Evolutionary conservation across 257 asterid genomes (phyloP), one percentile per base, ranked within the genome.

Genomic region (Mitragyna speciosa): DNA sequence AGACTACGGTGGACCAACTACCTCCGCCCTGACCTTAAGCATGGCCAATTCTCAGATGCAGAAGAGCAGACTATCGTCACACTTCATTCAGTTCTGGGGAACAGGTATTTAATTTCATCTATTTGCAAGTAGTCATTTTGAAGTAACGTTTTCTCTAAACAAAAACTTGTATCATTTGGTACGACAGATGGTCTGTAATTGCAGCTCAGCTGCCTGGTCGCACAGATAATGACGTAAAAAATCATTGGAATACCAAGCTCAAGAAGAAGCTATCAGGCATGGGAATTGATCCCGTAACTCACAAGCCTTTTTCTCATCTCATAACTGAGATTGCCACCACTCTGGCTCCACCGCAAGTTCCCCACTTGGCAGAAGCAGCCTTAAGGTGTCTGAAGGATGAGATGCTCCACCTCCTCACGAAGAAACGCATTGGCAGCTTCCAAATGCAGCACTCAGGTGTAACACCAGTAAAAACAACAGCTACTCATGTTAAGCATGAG

Each of bases 221-320:
- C 2, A 95, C 99, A 3, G 99, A 95, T 81, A 95, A 95, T 72
- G 99, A 93, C 30, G 99, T 95, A 1, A 95, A 95, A 78, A 95
- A 95, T 76, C 98, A 95, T 39, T 95, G 99, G 99, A 95, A 95
- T 87, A 95, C 99, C 2, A 93, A 95, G 73, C 97, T 95, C 6
- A 95, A 90, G 88, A 95, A 95, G 89, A 95, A 92, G 89, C 91
- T 95, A 10, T 91, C 96, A 1, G 99, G 99, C 4, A 92, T 95
- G 98, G 99, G 99, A 15, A 95, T 95, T 72, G 99, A 95, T 78
- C 99, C 99, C 0, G 94, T 95, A 2, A 95, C 99, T 12, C 99
- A 95, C 94, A 95, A 95, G 84, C 97, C 99, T 12, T 89, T 95
- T 78, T 95, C 98, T 24, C 97, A 93, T 88, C 96, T 95, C 30